Conservation (phyloP, 2,329 filamentous ascomycete genomes). For the Penicillium glabrum region DNA sequence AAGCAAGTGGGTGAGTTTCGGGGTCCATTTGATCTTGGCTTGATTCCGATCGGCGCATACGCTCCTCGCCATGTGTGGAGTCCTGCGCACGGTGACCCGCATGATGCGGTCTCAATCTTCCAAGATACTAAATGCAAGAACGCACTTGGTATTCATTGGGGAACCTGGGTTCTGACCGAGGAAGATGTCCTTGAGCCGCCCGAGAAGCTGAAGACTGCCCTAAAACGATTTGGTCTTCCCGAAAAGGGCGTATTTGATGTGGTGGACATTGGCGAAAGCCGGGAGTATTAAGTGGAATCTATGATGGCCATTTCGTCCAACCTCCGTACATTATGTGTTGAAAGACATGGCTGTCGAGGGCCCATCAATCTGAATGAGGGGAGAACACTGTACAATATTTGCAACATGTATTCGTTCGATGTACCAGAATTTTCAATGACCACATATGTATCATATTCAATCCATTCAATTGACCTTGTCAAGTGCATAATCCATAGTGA, state of each 20-base stretch:
- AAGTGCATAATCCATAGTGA: not conserved
- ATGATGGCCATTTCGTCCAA: not conserved
- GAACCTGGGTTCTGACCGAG: slow-evolving; percentile 78
- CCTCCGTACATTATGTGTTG: not conserved
- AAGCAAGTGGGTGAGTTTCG: slow-evolving; percentile 74
- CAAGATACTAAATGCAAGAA: slow-evolving; percentile 72
- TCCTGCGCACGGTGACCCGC: slow-evolving; percentile 80
- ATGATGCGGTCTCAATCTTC: slow-evolving; percentile 88
- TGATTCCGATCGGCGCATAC: slow-evolving; percentile 94
- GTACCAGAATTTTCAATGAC: not conserved
- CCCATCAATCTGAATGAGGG: not conserved
- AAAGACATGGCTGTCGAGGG: not conserved
- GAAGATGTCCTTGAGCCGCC: slow-evolving; percentile 88
- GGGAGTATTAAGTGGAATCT: slow-evolving; percentile 60
- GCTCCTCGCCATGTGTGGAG: slow-evolving; percentile 66
- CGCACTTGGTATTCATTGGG: slow-evolving; percentile 91
- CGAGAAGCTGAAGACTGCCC: slow-evolving; percentile 66
- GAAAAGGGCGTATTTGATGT: slow-evolving; percentile 77
- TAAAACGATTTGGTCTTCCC: slow-evolving; percentile 64
- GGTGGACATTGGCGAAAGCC: slow-evolving; percentile 80
- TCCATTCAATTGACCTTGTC: not conserved
- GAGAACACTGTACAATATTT: not conserved
- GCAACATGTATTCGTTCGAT: not conserved
- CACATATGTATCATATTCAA: not conserved
- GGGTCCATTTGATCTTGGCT: slow-evolving; percentile 84